Evolutionary conservation across 2,329 filamentous ascomycete species (phyloP), one percentile per base, ranked within the genome.

Genomic region (Fusarium heterosporum): DNA sequence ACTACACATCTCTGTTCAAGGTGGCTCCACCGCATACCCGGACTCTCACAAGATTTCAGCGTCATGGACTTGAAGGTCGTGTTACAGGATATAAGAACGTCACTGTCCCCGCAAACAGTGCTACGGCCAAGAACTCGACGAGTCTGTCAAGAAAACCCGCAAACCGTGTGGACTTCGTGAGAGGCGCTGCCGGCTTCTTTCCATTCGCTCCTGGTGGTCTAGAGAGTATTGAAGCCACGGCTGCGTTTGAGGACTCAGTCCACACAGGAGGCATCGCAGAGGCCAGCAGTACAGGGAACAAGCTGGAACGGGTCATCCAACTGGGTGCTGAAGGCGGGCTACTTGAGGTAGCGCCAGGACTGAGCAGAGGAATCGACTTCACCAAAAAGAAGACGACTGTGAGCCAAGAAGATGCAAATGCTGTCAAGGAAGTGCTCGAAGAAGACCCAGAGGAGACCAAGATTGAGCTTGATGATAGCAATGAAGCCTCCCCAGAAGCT

Each of bases 41-140:
- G 58, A 98, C 94, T n/a, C 90, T 97, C 70, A 97, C 93, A 28
- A 89, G 96, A 29, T 99, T 99, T 77, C 91, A 89, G 42, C 87
- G 96, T 55, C 93, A 97, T 78, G 96, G 96, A 8, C 85, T 98
- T 14, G 93, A 98, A 79, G 96, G 96, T 22, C 87, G 91, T 51
- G 95, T 99, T 25, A 97, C 93, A 10, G 94, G 94, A 49, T 98
- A 99, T 78, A 91, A 90, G 75, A 96, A 97, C 77, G 92, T 98
- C 49, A 97, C 96, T 1, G 89, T 98, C 10, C 93, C 95, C 7
- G 93, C 93, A 32, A 92, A 89, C 73, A 96, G 91, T 72, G 93
- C 92, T 16, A 97, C 92, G 16, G 95, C 93, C 46, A 99, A 97
- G 80, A 97, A 97, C 75, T 97, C 93, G 4, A 98, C 94, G 0